Conservation (phyloP, 1,284 basidiomycete species). For the Apiotrichum siamense region DNA sequence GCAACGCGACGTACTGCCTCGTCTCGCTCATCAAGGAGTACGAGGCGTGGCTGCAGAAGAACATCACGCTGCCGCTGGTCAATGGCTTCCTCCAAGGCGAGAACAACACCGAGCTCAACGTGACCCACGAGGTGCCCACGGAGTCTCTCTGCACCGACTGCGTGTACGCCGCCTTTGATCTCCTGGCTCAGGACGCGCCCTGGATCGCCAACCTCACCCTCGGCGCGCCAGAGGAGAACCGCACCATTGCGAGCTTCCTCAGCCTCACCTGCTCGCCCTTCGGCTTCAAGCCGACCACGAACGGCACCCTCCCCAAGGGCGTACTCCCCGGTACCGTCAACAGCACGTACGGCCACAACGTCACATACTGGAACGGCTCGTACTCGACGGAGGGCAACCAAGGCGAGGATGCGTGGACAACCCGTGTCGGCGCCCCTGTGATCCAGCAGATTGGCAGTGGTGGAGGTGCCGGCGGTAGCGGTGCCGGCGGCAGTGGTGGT, state of each 20-base stretch:
- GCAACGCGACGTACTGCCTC: slow-evolving; percentile 33
- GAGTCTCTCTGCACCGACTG: slow-evolving; percentile 41
- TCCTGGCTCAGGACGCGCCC: slow-evolving; percentile 37
- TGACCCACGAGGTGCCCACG: slow-evolving; percentile 9
- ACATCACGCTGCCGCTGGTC: slow-evolving; percentile 34
- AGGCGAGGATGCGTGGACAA: too few species aligned
- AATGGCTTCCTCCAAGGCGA: slow-evolving; percentile 24
- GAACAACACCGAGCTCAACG: slow-evolving; percentile 27
- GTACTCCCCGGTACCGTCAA: slow-evolving; percentile 33
- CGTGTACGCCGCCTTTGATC: slow-evolving; percentile 36
- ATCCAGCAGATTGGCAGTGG: background rate
- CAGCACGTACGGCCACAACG: slow-evolving; percentile 28
- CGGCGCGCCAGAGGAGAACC: slow-evolving; percentile 15
- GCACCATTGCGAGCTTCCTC: slow-evolving; percentile 23
- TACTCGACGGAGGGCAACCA: background rate
- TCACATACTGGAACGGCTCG: slow-evolving; percentile 23
- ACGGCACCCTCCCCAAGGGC: slow-evolving; percentile 38
- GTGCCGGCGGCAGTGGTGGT: background rate
- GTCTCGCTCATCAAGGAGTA: slow-evolving; percentile 33
- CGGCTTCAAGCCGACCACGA: background rate
- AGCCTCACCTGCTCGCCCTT: slow-evolving; percentile 21
- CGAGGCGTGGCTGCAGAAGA: slow-evolving; percentile 32
- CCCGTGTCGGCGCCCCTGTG: background rate
- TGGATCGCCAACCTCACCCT: slow-evolving; percentile 22
- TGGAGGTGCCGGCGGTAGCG: background rate